Conservation (phyloP, 495 filamentous ascomycete genomes). For the Thermochaetoides thermophila region DNA sequence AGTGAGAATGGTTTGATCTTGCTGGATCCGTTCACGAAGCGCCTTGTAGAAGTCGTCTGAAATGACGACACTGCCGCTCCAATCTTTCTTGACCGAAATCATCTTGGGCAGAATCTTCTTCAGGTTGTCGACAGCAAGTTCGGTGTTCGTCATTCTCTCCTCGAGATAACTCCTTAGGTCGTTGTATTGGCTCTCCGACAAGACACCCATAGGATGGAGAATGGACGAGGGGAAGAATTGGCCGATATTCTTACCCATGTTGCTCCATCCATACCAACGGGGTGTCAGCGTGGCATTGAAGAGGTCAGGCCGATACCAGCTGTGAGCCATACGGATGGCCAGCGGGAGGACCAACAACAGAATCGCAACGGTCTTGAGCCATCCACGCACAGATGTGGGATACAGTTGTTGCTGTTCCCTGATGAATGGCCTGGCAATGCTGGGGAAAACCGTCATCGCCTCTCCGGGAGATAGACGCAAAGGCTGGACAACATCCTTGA, state of each 20-base stretch:
- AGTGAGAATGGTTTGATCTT: conserved; percentile 20
- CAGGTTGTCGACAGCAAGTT: conserved; percentile 15
- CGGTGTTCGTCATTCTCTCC: conserved; percentile 3
- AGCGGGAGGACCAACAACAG: conserved; percentile 4
- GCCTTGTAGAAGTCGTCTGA: conserved; percentile 42
- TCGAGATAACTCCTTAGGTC: conserved; percentile 10
- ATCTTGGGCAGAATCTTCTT: conserved; percentile 19
- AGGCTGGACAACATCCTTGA: too few relatives aligned
- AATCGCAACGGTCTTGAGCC: neutral
- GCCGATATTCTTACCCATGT: conserved; percentile 9
- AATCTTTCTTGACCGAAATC: conserved; percentile 24
- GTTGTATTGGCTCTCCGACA: conserved; percentile 12
- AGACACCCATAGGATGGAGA: conserved; percentile 4
- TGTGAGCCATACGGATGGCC: neutral
- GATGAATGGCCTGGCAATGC: too few relatives aligned
- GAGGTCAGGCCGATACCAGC: conserved; percentile 1
- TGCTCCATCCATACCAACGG: conserved; percentile 11
- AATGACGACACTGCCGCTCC: conserved; percentile 26
- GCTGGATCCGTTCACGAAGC: conserved; percentile 20
- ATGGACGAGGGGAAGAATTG: conserved; percentile 11
- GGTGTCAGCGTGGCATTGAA: neutral
- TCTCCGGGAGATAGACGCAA: too few relatives aligned
- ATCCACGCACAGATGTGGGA: too few relatives aligned
- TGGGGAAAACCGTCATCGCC: too few relatives aligned
- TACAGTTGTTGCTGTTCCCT: too few relatives aligned